These are phyloP conservation scores for Boletus edulis DNA, from an alignment of 768 basidiomycete species.

Conservation along the genomic window DNA sequence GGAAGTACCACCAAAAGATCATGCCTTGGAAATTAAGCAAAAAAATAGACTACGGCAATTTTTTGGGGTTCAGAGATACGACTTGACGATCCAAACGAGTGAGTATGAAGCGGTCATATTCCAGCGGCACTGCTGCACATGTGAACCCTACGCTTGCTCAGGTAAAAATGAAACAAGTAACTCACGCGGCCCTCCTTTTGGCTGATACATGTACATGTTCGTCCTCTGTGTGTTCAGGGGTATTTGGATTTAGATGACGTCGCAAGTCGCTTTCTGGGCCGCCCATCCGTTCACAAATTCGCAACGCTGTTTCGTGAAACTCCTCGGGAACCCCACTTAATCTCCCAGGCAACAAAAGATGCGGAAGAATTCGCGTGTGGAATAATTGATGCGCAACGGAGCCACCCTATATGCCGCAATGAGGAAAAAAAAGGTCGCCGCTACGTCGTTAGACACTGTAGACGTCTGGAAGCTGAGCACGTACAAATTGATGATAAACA, in stretches of 20 bases:
- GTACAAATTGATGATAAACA: constrained; percentile 76
- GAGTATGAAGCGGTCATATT: constrained; percentile 4
- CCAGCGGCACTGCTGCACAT: constrained; percentile 13
- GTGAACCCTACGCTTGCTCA: constrained; percentile 1
- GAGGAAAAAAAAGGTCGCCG: constrained; percentile 2
- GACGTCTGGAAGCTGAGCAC: constrained; percentile 33
- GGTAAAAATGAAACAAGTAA: not conserved
- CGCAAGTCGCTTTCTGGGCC: constrained; percentile 25
- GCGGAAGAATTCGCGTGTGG: constrained; percentile 35
- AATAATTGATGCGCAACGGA: constrained; percentile 33
- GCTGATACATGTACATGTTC: constrained; percentile 7
- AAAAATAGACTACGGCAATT: constrained; percentile 3
- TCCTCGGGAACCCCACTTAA: constrained; percentile 30
- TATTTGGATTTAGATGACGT: not conserved
- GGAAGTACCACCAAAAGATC: not conserved
- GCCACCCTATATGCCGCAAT: constrained; percentile 24
- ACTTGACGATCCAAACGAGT: constrained; percentile 3
- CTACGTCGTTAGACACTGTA: not conserved
- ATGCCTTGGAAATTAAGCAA: not conserved
- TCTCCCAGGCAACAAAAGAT: constrained; percentile 27
- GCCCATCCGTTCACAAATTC: constrained; percentile 31
- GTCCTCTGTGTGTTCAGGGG: not conserved
- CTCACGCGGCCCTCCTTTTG: constrained; percentile 26
- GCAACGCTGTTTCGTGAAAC: constrained; percentile 25
- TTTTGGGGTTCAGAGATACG: constrained; percentile 5